Conservation (phyloP, 2,329 filamentous ascomycete genomes). For the Epichloe glyceriae region DNA sequence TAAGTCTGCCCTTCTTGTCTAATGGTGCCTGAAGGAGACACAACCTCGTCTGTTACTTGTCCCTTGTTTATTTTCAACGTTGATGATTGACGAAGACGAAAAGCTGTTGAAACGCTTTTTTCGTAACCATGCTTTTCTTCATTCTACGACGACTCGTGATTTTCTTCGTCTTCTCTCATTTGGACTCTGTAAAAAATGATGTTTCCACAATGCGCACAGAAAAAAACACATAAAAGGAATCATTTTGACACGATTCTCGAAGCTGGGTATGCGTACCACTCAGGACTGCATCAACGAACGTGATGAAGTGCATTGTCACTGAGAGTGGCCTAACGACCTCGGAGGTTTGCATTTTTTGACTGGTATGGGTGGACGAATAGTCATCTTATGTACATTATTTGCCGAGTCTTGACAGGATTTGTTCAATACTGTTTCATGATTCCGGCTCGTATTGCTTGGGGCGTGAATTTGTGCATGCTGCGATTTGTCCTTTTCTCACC, state of each 20-base stretch:
- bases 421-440: neutral
- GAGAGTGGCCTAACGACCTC: neutral
- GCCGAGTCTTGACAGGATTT: slow-evolving; percentile 1
- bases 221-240: neutral
- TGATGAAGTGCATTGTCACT: slow-evolving; percentile 2
- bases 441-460: too few relatives aligned
- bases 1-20: neutral
- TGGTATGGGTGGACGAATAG: neutral
- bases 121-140: slow-evolving; percentile 2
- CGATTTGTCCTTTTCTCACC: too few relatives aligned
- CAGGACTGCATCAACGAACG: slow-evolving; percentile 1
- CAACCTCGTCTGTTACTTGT: slow-evolving; percentile 6
- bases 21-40: neutral
- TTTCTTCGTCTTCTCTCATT: slow-evolving; percentile 3
- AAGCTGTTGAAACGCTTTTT: slow-evolving; percentile 1
- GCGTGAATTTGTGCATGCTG: too few relatives aligned
- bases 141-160: slow-evolving; percentile 2
- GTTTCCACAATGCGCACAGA: neutral
- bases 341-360: slow-evolving; percentile 1
- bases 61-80: slow-evolving; percentile 8
- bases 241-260: neutral
- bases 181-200: neutral
- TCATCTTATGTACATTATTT: slow-evolving; percentile 1
- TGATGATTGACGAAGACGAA: slow-evolving; percentile 14
- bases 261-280: slow-evolving; percentile 1